Evolutionary conservation across 805 yeast genomes (phyloP), one percentile per base, ranked within the genome.

Genomic region (Candida silvicultrix): DNA sequence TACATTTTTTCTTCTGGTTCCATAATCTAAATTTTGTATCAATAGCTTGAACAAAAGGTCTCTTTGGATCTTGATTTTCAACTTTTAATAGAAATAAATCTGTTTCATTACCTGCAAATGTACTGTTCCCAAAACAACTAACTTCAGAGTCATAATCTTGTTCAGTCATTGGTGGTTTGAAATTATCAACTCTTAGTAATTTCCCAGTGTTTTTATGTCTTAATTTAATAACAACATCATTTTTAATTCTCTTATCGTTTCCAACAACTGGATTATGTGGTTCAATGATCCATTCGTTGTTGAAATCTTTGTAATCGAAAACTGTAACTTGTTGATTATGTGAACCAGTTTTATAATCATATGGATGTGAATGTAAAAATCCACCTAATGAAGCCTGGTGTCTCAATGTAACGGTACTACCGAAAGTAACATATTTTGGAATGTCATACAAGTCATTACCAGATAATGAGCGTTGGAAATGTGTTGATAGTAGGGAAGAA

Each of bases 111-210:
- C 88, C 94, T 2, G 67, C 66, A 57, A 78, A 78, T 1, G 80
- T 77, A 7, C 71, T 63, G 63, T 76, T 77, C 5, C 92, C 94
- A 46, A 80, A 69, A 51, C 88, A 80, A 23, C 87, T 76, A 1
- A 89, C 95, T 64, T 89, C 96, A 52, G 75, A 77, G 59, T 89
- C 83, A 64, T 92, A 90, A 46, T 94, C 98, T 58, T 88, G 94
- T 59, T 88, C 96, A 10, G 92, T 78, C 23, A 89, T 78, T 10
- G 96, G 97, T 3, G 98, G 97, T 49, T 90, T 79, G 43, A 76
- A 69, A 2, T 63, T 52, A 49, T 86, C 85, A 20, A 89, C 85
- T 52, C 81, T 81, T 44, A 94, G 65, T 40, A 85, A 78, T 50
- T 80, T 79, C 15, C 82, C 77, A 1, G 97, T 85, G 2, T 56